These are phyloP conservation scores for Pythium phragmiticola DNA, from an alignment of 352 stramenopile genomes.

Conservation along the genomic window DNA sequence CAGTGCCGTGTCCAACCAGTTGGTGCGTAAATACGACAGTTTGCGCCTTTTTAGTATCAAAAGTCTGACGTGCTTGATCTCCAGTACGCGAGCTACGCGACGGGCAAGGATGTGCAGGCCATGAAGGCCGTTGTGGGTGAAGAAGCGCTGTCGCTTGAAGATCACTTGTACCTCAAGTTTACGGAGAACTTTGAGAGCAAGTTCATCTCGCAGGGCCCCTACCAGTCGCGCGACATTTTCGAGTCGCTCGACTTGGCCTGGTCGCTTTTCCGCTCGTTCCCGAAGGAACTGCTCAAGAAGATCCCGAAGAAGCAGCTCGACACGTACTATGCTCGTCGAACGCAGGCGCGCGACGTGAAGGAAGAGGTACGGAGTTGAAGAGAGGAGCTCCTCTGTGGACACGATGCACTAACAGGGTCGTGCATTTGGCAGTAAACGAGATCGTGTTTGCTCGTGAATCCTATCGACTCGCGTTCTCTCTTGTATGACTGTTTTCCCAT, in stretches of 20 bases:
- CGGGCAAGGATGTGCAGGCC: constrained; percentile 97
- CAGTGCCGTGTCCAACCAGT: constrained; percentile 98
- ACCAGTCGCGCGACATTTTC: constrained; percentile 98
- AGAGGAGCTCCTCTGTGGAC: too few species aligned
- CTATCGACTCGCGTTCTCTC: background rate
- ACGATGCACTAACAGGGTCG: too few species aligned
- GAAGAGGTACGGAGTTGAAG: constrained; percentile 48
- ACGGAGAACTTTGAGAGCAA: constrained; percentile 99
- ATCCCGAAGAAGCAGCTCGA: constrained; percentile 99
- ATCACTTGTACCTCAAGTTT: constrained; percentile 99
- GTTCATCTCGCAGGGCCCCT: constrained; percentile 97
- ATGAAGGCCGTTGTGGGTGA: constrained; percentile 99
- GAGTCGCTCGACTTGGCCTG: constrained; percentile 98
- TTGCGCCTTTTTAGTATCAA: background rate
- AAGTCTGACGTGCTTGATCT: background rate
- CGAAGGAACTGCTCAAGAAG: constrained; percentile 99
- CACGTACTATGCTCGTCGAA: constrained; percentile 95
- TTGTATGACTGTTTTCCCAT: constrained; percentile 24
- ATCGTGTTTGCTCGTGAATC: background rate
- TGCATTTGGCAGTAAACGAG: too few species aligned
- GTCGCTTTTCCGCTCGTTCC: constrained; percentile 98
- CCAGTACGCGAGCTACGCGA: constrained; percentile 85
- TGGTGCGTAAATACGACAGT: constrained; percentile 70
- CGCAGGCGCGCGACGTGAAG: constrained; percentile 81
- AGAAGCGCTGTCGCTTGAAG: constrained; percentile 98